Base-by-base conservation (phyloP, 176 grass and related monocot genomes). In the Guadua angustifolia region DNA sequence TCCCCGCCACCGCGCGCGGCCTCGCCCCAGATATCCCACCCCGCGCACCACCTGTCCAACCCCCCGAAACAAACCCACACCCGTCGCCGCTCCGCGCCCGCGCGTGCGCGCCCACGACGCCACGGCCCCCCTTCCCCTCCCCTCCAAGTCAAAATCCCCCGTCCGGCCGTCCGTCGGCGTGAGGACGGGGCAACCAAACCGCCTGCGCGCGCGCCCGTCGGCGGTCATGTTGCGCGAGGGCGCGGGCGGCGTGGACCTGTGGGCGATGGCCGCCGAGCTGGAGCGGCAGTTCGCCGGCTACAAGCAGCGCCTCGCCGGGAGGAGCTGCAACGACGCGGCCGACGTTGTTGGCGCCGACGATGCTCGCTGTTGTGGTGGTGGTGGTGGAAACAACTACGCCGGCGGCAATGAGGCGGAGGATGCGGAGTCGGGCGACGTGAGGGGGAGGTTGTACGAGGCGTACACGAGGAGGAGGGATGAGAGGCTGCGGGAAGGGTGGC, bases 201-300 rank as follows among this genome's bases (percentile, higher is more conserved):
- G 33, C 36, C 4, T 36, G 66, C 33, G 22, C 40, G 45, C 57
- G 44, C n/a, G 15, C 36, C 25, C 16, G 5, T 6, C 16, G 65
- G 33, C 68, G 80, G 40, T 1, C 59, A 66, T 89, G 86, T 29
- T 39, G 83, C 85, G 11, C 53, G 81, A 55, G 16, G 64, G 19
- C 80, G 4, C 60, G 2, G 50, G 25, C 18, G 76, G 1, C 55
- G 60, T 58, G 36, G 93, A 92, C 79, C 87, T 94, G 58, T 86
- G 90, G 89, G 90, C 81, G 44, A 92, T 84, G 86, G 92, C 89
- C 15, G 89, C 86, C 11, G 92, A 92, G 21, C 89, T 94, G 57
- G 92, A 92, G 80, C 89, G 85, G 16, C 92, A 92, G 64, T 94
- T 92, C 46, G 87, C 90, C 13, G 80, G 87, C 47, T 94, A 92